Evolutionary conservation across 208 protist species (phyloP), one percentile per base, ranked within the genome.

Genomic region (Crithidia fasciculata): DNA sequence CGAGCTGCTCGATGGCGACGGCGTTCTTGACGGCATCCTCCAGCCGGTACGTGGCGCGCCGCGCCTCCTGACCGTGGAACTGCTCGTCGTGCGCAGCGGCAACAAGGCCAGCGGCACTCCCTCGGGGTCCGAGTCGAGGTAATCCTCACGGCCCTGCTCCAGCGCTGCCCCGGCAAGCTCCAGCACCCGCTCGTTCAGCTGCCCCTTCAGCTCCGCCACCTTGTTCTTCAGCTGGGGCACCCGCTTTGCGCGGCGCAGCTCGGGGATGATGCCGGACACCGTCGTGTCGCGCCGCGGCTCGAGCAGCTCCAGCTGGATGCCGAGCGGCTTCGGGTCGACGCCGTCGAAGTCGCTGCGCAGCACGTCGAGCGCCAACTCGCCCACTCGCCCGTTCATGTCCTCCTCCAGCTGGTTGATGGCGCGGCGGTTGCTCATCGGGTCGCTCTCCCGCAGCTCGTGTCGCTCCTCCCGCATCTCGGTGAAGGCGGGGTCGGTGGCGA

Each of bases 271-370:
- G 37, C 76, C 66, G 8, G 74, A 45, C 8, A 86, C 78, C n/a
- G 81, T 69, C 3, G 72, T 18, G 59, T 94, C 85, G 10, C 87
- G 72, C 18, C 86, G 82, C 37, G 86, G 86, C 41, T 79, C 37
- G 54, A 94, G 76, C 56, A 91, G 72, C 7, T 80, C 81, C n/a
- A 95, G 70, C 54, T 85, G 85, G 52, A 95, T 89, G 62, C 74
- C 87, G 37, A 84, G 72, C 7, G 90, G 90, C 49, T 85, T 75
- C 52, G 67, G 55, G 39, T 95, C 86, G n/a, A 95, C 39, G 41
- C 70, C 77, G 56, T 76, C 70, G 39, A 95, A 89, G 69, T 92
- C 90, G 44, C 78, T 76, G 16, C 64, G 56, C n/a, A 84, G 75
- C 37, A 89, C 67, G 12, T 62, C 64, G 36, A 60, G 72, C 41